A percentile compares a stretch with the other conserved stretches of the same genome.
Conservation (phyloP, 805 yeast species). For the Myxozyma lipomycoides region DNA sequence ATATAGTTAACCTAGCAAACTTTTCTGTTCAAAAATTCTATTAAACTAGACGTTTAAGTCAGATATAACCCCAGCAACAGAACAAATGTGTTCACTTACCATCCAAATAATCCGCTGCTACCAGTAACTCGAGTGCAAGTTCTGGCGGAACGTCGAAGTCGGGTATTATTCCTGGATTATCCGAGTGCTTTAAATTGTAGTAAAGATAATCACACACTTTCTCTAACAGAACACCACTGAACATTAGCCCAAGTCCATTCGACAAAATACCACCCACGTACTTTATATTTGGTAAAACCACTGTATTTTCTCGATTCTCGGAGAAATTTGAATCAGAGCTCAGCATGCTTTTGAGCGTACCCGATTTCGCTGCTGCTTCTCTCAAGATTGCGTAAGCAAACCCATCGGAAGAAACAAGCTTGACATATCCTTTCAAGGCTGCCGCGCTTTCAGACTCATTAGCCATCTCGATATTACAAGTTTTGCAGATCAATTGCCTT, state of each 20-base stretch:
- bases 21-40: no score
- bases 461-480: no score
- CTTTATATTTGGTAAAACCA: constrained; percentile 54
- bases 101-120: constrained; percentile 88
- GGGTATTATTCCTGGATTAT: constrained; percentile 51
- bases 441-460: neutral
- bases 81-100: constrained; percentile 35
- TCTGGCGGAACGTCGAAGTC: constrained; percentile 92
- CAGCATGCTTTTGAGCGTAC: constrained; percentile 57
- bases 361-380: constrained; percentile 74
- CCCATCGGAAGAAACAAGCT: constrained; percentile 70
- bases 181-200: constrained; percentile 63
- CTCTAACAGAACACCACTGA: constrained; percentile 63
- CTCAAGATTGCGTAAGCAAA: constrained; percentile 56
- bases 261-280: neutral
- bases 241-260: neutral
- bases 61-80: no score
- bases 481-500: no score
- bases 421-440: constrained; percentile 45
- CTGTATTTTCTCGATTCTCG: constrained; percentile 56
- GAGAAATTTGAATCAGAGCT: constrained; percentile 45
- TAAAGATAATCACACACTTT: constrained; percentile 82
- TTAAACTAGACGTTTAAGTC: no score
- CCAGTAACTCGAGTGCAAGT: constrained; percentile 82
- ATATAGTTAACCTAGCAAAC: no score